Conservation (phyloP, 495 filamentous ascomycete species). For the Saxophila tyrrhenica region DNA sequence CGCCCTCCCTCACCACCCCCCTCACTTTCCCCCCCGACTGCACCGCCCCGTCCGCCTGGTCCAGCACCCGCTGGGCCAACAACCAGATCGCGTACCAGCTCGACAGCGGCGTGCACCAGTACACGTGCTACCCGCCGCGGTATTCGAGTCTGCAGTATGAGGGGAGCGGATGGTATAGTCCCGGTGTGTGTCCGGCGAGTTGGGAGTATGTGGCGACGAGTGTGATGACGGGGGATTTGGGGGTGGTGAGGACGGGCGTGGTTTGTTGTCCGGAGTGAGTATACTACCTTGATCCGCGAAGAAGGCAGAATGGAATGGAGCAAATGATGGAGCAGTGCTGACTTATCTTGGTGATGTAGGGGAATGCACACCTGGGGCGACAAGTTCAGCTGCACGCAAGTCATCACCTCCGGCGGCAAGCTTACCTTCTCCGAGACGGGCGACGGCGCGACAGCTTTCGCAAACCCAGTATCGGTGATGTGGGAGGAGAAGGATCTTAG, state of each 20-base stretch:
- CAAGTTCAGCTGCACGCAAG: background rate
- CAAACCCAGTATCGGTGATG: background rate
- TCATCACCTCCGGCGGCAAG: background rate
- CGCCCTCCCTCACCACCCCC: background rate
- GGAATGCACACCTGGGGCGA: no score
- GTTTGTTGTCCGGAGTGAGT: background rate
- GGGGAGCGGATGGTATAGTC: background rate
- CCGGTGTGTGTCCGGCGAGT: background rate
- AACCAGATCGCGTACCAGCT: background rate
- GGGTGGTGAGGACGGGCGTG: background rate
- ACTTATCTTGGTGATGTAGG: background rate
- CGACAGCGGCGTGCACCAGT: background rate
- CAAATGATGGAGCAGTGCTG: no score
- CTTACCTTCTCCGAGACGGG: background rate
- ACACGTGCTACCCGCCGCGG: background rate
- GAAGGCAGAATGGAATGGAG: no score
- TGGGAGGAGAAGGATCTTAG: background rate
- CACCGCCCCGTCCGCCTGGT: background rate
- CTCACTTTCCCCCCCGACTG: background rate
- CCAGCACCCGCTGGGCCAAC: background rate
- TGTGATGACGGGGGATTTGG: background rate
- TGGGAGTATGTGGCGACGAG: background rate
- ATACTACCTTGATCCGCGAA: background rate
- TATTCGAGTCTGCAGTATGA: background rate
- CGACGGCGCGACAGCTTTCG: background rate